Base-by-base conservation (phyloP, 2,329 filamentous ascomycete species). In the Stenocarpella maydis region DNA sequence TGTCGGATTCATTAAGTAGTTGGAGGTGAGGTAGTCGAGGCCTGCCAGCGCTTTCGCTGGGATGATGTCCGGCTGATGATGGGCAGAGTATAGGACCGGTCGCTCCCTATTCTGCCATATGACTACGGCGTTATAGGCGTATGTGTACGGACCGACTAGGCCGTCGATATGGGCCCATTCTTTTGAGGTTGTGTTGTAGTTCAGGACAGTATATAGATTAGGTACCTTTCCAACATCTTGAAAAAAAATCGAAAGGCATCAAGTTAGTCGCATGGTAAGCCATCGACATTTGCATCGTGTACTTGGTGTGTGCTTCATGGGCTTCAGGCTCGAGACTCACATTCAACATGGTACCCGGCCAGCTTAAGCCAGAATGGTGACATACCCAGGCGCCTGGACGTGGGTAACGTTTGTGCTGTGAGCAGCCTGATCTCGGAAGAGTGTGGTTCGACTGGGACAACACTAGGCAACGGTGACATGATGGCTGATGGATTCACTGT, bases 61-160 rank as follows among this genome's bases (percentile, higher is more conserved):
- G 9, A 67, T 45, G 14, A 67, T 21, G 14, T 67, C 52, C 28
- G 52, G 37, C 34, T 53, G 54, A 19, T 67, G 43, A 19, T 58
- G 41, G 26, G 50, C 52, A 47, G 50, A 43, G 64, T 67, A 45
- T 17, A 47, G 43, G n/a, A 67, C n/a, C 24, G 39, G 64, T 15
- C 19, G 50, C 14, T 58, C 41, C 15, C 45, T 7, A 37, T 67
- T 67, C 26, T 54, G 64, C 24, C 21, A 54, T 31, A 67, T 55
- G 5, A 54, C 45, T 4, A 54, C 52, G 4, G 31, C 58, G 8
- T 67, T n/a, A n/a, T n/a, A n/a, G n/a, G n/a, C n/a, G n/a, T n/a
- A n/a, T 55, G 41, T 67, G 19, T 55, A 67, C 10, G 52, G 52
- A 15, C 49, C 50, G 7, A 67, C 26, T 7, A 67, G 28, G 26